phyloP scores from a whole-genome alignment of 768 basidiomycete genomes.

The Gyrodon lividus region DNA sequence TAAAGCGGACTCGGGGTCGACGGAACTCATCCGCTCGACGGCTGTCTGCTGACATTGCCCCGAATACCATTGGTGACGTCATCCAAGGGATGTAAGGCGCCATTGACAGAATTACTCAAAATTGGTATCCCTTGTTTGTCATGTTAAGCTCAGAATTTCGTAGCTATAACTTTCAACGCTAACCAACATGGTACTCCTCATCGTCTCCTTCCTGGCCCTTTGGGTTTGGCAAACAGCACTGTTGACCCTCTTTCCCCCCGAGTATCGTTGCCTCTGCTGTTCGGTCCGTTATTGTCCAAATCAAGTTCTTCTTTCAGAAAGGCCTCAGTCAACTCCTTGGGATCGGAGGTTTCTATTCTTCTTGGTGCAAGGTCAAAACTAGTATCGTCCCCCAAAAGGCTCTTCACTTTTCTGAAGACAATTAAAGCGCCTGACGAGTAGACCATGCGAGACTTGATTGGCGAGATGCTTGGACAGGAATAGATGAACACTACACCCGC shows the following conservation, averaged over 20 bases:
- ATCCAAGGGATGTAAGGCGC: too few relatives aligned
- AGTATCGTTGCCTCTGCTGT: slow-evolving; percentile 8
- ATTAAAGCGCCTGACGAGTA: slow-evolving; percentile 72
- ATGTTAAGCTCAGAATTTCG: too few relatives aligned
- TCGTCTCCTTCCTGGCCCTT: slow-evolving; percentile 61
- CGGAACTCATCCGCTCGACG: too few relatives aligned
- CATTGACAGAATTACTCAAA: too few relatives aligned
- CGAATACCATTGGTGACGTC: too few relatives aligned
- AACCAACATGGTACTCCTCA: slow-evolving; percentile 14
- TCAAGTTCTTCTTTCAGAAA: slow-evolving; percentile 62
- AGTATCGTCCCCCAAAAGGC: slow-evolving; percentile 44
- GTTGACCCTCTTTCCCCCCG: slow-evolving; percentile 25
- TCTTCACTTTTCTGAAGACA: slow-evolving; percentile 57
- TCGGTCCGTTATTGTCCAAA: slow-evolving; percentile 15
- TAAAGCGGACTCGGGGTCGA: too few relatives aligned
- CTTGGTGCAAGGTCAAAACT: slow-evolving; percentile 45
- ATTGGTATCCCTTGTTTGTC: too few relatives aligned
- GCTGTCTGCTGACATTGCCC: too few relatives aligned
- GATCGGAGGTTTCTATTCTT: slow-evolving; percentile 85
- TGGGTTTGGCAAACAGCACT: slow-evolving; percentile 66
- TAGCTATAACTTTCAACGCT: not conserved
- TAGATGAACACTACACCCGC: slow-evolving; percentile 80
- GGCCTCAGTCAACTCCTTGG: slow-evolving; percentile 63
- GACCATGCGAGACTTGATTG: slow-evolving; percentile 85
- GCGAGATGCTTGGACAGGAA: slow-evolving; percentile 79